Conservation (phyloP, 2,329 filamentous ascomycete species). For the Ceratocystis smalleyi region DNA sequence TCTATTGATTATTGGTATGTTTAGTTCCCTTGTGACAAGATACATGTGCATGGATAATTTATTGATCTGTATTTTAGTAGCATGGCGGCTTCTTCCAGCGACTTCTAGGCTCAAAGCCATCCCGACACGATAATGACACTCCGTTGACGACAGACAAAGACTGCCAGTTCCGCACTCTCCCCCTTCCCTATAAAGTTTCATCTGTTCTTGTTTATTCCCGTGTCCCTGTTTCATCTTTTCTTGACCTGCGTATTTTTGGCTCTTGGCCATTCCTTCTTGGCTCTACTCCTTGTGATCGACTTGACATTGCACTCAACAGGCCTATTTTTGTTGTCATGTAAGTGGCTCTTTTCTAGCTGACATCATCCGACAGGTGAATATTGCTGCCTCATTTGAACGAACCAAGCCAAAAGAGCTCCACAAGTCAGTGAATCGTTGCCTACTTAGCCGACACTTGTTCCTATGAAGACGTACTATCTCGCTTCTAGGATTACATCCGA, state of each 20-base stretch:
- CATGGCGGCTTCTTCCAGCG: not conserved
- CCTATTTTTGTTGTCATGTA: not conserved
- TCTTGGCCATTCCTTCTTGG: not conserved
- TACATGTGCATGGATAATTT: not conserved
- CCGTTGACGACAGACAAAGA: not conserved
- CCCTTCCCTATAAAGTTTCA: not conserved
- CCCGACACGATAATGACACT: not conserved
- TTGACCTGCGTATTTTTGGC: not conserved
- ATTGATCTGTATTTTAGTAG: not conserved
- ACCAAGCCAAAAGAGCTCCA: not conserved
- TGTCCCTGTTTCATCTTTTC: not conserved
- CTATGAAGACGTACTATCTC: not conserved
- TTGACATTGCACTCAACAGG: not conserved
- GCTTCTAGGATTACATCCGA: not conserved
- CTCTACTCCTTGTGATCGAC: not conserved
- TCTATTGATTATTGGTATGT: not conserved
- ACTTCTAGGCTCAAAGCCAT: not conserved
- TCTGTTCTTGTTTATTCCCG: not conserved
- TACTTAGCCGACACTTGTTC: not conserved
- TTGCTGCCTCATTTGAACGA: not conserved
- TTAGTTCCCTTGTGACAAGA: not conserved
- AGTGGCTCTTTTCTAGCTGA: not conserved
- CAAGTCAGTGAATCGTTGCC: not conserved
- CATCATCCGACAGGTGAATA: not conserved
- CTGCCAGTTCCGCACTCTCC: not conserved